phyloP scores from a whole-genome alignment of 805 yeast genomes.

The Candida ovalis region DNA sequence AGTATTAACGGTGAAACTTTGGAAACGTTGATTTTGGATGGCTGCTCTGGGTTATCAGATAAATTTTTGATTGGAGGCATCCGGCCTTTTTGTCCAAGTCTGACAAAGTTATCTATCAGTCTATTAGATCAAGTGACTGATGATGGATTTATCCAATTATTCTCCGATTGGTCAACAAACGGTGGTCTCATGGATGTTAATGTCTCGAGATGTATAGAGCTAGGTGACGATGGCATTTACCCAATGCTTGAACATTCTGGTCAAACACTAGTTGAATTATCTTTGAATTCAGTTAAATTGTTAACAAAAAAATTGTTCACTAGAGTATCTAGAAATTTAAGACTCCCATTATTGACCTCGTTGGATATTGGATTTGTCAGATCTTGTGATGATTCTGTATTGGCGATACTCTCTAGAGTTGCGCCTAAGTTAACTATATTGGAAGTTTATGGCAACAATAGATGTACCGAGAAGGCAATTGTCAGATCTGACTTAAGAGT shows the following conservation, averaged over 20 bases:
- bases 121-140: conserved; percentile 64
- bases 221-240: conserved; percentile 60
- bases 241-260: conserved; percentile 62
- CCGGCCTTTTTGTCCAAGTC: conserved; percentile 49
- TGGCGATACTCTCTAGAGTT: conserved; percentile 52
- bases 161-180: conserved; percentile 51
- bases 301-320: conserved; percentile 50
- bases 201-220: conserved; percentile 59
- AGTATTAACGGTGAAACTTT: conserved; percentile 61
- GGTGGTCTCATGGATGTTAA: conserved; percentile 59
- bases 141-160: conserved; percentile 58
- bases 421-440: conserved; percentile 62
- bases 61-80: conserved; percentile 53
- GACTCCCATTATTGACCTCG: conserved; percentile 58
- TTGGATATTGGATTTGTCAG: conserved; percentile 80
- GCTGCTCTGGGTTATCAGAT: conserved; percentile 73
- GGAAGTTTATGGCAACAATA: conserved; percentile 79
- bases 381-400: conserved; percentile 62
- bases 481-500: conserved; percentile 53
- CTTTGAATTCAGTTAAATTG: conserved; percentile 66
- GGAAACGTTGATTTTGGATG: conserved; percentile 57
- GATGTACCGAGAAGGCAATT: conserved; percentile 54
- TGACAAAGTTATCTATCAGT: conserved; percentile 57
- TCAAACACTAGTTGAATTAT: conserved; percentile 62
- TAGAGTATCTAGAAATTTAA: conserved; percentile 38